These are phyloP conservation scores for Irpex lacteus DNA, from an alignment of 1,284 basidiomycete species.

Conservation along the genomic window DNA sequence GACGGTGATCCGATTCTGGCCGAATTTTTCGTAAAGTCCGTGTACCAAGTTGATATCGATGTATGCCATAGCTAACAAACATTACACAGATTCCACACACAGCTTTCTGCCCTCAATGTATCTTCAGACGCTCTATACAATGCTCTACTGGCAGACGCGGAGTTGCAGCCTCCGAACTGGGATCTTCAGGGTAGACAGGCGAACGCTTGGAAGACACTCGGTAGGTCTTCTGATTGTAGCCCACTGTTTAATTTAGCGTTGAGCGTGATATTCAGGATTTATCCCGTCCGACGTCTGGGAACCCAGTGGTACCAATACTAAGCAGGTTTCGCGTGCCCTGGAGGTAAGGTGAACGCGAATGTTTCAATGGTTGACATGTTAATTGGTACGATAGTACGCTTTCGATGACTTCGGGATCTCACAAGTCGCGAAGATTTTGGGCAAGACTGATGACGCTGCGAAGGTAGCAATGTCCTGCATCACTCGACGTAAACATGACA, in stretches of 20 bases:
- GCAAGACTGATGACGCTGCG: slow-evolving; percentile 41
- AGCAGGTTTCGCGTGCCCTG: slow-evolving; percentile 57
- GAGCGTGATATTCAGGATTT: slow-evolving; percentile 35
- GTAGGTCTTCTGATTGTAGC: slow-evolving; percentile 12
- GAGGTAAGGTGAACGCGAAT: slow-evolving; percentile 38
- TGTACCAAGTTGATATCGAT: background rate
- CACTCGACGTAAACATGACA: background rate
- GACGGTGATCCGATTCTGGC: slow-evolving; percentile 63
- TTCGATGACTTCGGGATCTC: slow-evolving; percentile 65
- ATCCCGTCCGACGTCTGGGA: slow-evolving; percentile 51
- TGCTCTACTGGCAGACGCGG: slow-evolving; percentile 58
- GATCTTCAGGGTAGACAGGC: slow-evolving; percentile 62
- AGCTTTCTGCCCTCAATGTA: slow-evolving; percentile 45
- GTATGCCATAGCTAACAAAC: background rate
- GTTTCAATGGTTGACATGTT: background rate
- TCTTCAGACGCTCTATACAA: slow-evolving; percentile 46
- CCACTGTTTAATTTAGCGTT: background rate
- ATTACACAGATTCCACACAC: slow-evolving; percentile 41
- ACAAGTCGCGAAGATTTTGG: slow-evolving; percentile 55
- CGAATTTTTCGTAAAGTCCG: slow-evolving; percentile 68
- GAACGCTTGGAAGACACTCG: slow-evolving; percentile 49
- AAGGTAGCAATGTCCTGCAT: slow-evolving; percentile 37
- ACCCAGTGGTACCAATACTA: slow-evolving; percentile 54
- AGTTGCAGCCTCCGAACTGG: slow-evolving; percentile 57
- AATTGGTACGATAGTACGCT: slow-evolving; percentile 39